Base-by-base conservation (phyloP, 139 green algal species). In the Chlorella sp. region DNA sequence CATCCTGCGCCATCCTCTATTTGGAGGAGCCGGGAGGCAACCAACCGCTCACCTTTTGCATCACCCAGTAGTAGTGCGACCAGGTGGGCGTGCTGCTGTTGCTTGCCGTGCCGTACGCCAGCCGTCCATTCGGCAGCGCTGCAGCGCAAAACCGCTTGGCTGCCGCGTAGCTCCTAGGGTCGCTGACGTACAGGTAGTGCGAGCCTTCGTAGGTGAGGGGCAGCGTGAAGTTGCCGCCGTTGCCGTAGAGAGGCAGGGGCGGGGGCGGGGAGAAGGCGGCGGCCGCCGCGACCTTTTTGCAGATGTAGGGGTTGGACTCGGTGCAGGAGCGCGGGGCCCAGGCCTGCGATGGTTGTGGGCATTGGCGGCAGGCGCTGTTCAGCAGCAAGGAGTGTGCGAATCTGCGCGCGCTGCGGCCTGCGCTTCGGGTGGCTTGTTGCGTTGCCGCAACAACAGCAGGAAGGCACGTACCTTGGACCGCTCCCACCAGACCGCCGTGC, bases 261-360 rank as follows among this genome's bases (percentile, higher is more conserved):
- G 63, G 63, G 2, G 63, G 63, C 2, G 63, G 32, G 5, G 63
- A 4, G 17, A 69, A 35, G 2, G 31, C 2, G 4, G 31, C 32
- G 4, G 32, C 31, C 4, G 32, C 14, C 5, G 31, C 20, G 5
- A 20, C 31, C 23, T 49, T 49, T 14, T 50, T 49, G 33, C 63
- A 69, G 20, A 69, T 69, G 63, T 69, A 69, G 33, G 63, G 63
- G 6, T 69, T 31, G 5, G 32, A 14, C 33, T 69, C 63, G 14
- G 63, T 31, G 33, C 63, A 69, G 17, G 63, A 31, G 20, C 63
- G 20, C 20, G 63, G 32, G 2, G 31, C 32, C 63, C 63, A 69
- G 20, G 20, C 32, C n/a, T n/a, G 5, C 63, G 63, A 29, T n/a
- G 6, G 31, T n/a, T n/a, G n/a, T n/a, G n/a, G n/a, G n/a, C n/a